phyloP scores from a whole-genome alignment of 1,139 yeast species.

The Wickerhamomyces sp. region DNA sequence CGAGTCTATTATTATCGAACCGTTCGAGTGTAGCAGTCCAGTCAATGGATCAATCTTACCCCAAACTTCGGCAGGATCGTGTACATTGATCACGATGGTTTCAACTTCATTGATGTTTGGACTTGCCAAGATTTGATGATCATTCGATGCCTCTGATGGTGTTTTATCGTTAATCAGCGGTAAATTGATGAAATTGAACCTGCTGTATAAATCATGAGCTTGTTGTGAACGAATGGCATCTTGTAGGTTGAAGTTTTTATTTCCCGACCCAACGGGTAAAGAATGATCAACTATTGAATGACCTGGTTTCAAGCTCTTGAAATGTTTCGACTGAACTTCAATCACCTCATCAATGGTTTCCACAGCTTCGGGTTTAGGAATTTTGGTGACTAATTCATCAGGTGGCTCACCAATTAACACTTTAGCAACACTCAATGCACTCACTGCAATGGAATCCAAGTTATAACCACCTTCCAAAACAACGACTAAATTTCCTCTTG shows the following conservation, averaged over 20 bases:
- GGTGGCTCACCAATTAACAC: slow-evolving; percentile 95
- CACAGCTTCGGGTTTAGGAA: slow-evolving; percentile 76
- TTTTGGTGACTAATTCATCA: slow-evolving; percentile 53
- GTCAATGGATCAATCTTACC: slow-evolving; percentile 76
- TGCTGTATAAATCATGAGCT: slow-evolving; percentile 47
- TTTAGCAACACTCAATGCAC: slow-evolving; percentile 90
- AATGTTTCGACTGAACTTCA: slow-evolving; percentile 74
- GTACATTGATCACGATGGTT: slow-evolving; percentile 66
- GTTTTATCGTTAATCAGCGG: slow-evolving; percentile 54
- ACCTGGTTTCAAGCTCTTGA: slow-evolving; percentile 85
- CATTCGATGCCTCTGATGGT: slow-evolving; percentile 45
- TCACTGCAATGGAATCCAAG: slow-evolving; percentile 80
- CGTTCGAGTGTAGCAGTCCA: slow-evolving; percentile 70
- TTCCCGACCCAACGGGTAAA: slow-evolving; percentile 17
- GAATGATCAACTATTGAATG: slow-evolving; percentile 28
- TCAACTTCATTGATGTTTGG: slow-evolving; percentile 63
- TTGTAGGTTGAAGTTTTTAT: slow-evolving; percentile 42
- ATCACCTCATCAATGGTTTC: slow-evolving; percentile 83
- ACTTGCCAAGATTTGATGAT: slow-evolving; percentile 73
- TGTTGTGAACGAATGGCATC: slow-evolving; percentile 76
- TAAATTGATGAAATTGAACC: slow-evolving; percentile 56
- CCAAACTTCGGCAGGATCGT: slow-evolving; percentile 94
- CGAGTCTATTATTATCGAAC: slow-evolving; percentile 64
- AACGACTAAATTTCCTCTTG: slow-evolving; percentile 84
- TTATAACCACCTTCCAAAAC: slow-evolving; percentile 97